Percentiles rank a stretch among this genome's conserved stretches.
Conservation (phyloP, 163 green algal species). For the Volvox carteri region DNA sequence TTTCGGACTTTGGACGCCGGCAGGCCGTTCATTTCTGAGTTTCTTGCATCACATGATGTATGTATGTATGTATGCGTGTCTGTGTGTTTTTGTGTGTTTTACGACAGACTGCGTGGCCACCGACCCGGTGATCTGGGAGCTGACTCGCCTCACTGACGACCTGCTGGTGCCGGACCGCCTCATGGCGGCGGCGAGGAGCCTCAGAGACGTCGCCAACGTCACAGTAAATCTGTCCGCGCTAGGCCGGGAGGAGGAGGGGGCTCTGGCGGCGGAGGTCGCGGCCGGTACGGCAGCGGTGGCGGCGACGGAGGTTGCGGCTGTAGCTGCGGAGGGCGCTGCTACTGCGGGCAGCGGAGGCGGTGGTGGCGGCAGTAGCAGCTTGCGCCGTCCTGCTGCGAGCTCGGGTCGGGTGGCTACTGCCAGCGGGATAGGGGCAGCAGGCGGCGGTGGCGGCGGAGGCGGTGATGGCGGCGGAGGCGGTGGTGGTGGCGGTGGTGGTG, state of each 20-base stretch:
- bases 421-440: neutral
- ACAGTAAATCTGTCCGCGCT: conserved; percentile 8
- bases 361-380: no score
- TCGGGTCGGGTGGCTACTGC: no score
- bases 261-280: neutral
- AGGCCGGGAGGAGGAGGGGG: neutral
- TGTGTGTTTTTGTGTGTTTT: no score
- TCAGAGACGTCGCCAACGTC: conserved; percentile 3
- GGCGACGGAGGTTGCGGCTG: neutral
- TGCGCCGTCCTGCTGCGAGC: no score
- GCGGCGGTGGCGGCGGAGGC: neutral
- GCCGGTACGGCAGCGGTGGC: neutral
- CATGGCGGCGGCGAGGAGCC: neutral
- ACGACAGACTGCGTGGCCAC: no score
- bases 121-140: conserved; percentile 4
- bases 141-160: neutral
- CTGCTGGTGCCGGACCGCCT: conserved; percentile 1
- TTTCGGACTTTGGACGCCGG: no score
- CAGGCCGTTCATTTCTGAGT: no score
- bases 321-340: neutral
- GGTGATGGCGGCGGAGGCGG: neutral
- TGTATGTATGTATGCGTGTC: no score
- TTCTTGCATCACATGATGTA: no score
- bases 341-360: neutral
- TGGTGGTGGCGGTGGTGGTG: neutral